Evolutionary conservation across 1,284 basidiomycete species (phyloP), one percentile per base, ranked within the genome.

Genomic region (Ceratobasidium sp.): DNA sequence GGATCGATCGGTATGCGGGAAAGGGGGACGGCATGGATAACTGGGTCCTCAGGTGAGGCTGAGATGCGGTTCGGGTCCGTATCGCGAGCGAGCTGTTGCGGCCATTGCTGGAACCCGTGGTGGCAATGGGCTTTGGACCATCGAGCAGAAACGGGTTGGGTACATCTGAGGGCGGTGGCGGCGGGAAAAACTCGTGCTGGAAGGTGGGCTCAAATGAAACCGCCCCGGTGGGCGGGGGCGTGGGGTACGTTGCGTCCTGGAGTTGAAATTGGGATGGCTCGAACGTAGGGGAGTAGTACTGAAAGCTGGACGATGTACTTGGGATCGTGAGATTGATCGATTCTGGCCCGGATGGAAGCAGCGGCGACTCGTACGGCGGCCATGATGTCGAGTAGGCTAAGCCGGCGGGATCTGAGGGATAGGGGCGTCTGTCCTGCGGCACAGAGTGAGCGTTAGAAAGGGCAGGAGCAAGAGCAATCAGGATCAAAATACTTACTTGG

Each of bases 1-100:
- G 72, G 50, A 64, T 64, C 45, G 62, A 73, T 60, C 55, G 55
- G 45, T 64, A 73, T 36, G 62, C 64, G n/a, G 43, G 72, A 50
- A 46, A 65, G 53, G 61, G 72, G 43, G 61, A 73, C 12, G 61
- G 72, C 36, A 73, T 73, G 52, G 64, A 67, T 39, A 67, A 14
- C 26, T 67, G 64, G 14, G 64, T 57, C 50, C 64, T 32, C 36
- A 67, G 32, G 12, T 67, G 64, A 32, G 64, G 64, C 14, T 67
- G 62, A 23, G 62, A 67, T 41, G 46, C n/a, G 34, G 61, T 36
- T n/a, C 62, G 62, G 36, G 62, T 53, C 36, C 62, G 48, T 48
- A 67, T 67, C 21, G 62, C 62, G 30, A 67, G 62, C 30, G 62
- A 53, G 62, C 43, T 43, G 26, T 21, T 41, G 10, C 62, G 62